These are phyloP conservation scores for Collybia sp. DNA, from an alignment of 768 basidiomycete species.

Conservation along the genomic window DNA sequence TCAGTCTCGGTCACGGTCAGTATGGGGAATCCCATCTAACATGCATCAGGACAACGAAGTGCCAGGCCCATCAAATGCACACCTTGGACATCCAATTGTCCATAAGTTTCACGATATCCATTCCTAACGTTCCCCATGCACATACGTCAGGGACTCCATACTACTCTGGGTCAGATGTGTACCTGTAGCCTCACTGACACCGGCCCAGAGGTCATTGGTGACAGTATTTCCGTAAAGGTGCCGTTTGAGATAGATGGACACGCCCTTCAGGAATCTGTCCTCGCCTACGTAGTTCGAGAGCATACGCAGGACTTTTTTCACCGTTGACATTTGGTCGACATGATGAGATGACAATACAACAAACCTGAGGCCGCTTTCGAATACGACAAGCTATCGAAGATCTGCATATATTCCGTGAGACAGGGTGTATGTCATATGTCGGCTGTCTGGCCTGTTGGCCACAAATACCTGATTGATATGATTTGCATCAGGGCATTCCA, in stretches of 20 bases:
- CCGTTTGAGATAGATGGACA: conserved; percentile 88
- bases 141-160: background rate
- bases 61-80: conserved; percentile 1
- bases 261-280: conserved; percentile 81
- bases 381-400: conserved; percentile 87
- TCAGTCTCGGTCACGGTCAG: conserved; percentile 77
- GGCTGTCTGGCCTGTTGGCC: background rate
- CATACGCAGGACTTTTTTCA: conserved; percentile 79
- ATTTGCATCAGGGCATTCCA: conserved; percentile 83
- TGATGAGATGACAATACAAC: conserved; percentile 6
- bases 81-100: conserved; percentile 88
- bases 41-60: conserved; percentile 25
- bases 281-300: conserved; percentile 84
- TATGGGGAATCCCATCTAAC: conserved; percentile 77
- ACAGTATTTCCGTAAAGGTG: conserved; percentile 82
- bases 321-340: background rate
- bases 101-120: conserved; percentile 79
- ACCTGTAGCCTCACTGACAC: conserved; percentile 73
- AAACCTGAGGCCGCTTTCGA: conserved; percentile 77
- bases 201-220: conserved; percentile 85
- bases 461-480: conserved; percentile 65
- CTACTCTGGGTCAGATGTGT: conserved; percentile 1
- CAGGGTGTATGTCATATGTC: background rate
- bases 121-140: conserved; percentile 29
- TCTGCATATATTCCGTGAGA: conserved; percentile 35